Evolutionary conservation across 495 filamentous ascomycete species (phyloP).

Genomic region (Penicillium manginii): DNA sequence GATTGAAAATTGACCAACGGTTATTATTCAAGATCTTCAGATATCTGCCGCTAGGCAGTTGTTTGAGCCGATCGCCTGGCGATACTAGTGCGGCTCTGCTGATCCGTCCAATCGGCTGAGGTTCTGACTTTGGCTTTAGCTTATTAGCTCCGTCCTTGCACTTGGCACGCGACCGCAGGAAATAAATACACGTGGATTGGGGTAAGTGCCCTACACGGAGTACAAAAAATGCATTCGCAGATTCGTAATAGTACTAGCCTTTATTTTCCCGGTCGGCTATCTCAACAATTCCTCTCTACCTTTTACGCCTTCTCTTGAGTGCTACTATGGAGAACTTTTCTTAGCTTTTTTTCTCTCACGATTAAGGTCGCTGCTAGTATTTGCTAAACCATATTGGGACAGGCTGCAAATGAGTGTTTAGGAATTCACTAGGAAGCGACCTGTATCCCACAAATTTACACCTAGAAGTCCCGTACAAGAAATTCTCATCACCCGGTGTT

Average conservation of each 20-base stretch:
- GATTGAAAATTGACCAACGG: slow-evolving; percentile 3
- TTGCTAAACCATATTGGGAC: not conserved
- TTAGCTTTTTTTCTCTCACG: not conserved
- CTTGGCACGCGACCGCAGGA: not conserved
- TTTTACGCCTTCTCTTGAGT: not conserved
- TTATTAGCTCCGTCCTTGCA: not conserved
- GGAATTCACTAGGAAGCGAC: not conserved
- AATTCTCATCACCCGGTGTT: too few relatives aligned
- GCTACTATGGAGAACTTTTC: not conserved
- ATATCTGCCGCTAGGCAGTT: slow-evolving; percentile 1
- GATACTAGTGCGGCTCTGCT: slow-evolving; percentile 6
- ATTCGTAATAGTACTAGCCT: too few relatives aligned
- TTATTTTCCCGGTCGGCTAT: not conserved
- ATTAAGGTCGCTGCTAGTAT: not conserved
- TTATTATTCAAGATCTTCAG: slow-evolving; percentile 2
- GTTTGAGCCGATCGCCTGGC: not conserved
- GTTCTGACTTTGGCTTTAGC: not conserved
- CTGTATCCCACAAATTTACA: not conserved
- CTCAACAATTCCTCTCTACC: not conserved
- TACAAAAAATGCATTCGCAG: too few relatives aligned
- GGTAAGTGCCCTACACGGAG: too few relatives aligned
- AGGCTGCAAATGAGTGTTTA: not conserved
- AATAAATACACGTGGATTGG: not conserved
- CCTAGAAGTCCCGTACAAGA: too few relatives aligned
- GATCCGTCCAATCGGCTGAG: not conserved